Evolutionary conservation across 192 early-diverging fungal species (phyloP), one percentile per base, ranked within the genome.

Genomic region (Glomus cerebriforme): DNA sequence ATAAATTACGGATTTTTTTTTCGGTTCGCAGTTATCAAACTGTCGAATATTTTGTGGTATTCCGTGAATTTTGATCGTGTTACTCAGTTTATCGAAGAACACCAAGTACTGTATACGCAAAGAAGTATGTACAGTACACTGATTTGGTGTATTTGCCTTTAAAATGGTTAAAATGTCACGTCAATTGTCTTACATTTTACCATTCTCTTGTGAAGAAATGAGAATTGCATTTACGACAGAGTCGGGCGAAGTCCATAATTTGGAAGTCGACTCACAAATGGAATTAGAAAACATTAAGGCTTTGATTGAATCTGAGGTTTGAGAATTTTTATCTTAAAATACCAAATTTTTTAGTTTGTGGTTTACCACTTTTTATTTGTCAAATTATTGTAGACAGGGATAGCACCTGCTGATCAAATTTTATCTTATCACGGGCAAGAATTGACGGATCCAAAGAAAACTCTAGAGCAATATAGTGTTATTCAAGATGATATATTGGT

Each of bases 231-330:
- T 93, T 59, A 90, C 89, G 27, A 88, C 87, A 29, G 87, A 91
- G 34, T 35, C 80, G 22, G 92, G 89, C 69, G 85, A 92, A 35
- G 66, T 92, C 54, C 90, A 90, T 79, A 86, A 84, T 74, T 68
- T 94, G 24, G 93, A 93, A 73, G 87, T 93, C 59, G 91, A 92
- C 81, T 86, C 88, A 9, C 89, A 91, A 80, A 93, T 94, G 89
- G 89, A 89, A 60, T 83, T 94, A 35, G 91, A 92, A 79, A 91
- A 93, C 83, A 85, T 97, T 37, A 87, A 89, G 75, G 96, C 94
- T 29, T 86, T 98, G 29, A 86, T 95, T n/a, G 95, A 97, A 83
- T 90, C 86, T n/a, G 94, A 96, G 83, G 90, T 91, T 63, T 43
- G 17, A 17, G 8, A 27, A 32, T 35, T 27, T 73, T 29, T 59